phyloP scores from a whole-genome alignment of 1,284 basidiomycete species.

The Vanrija sp. region DNA sequence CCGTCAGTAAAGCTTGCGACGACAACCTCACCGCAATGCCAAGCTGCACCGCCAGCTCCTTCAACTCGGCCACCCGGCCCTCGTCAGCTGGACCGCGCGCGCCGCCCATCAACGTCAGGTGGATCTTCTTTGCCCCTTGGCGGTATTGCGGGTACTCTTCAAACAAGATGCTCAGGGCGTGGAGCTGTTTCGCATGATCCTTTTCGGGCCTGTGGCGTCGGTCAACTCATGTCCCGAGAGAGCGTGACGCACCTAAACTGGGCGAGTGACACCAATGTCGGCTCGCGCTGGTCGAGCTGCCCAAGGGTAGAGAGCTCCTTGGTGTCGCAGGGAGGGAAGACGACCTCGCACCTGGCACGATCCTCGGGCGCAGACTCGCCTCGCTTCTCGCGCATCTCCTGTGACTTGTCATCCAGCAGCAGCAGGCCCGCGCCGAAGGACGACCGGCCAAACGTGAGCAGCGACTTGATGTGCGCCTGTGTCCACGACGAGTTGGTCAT shows the following conservation, averaged over 20 bases:
- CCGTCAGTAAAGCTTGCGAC: neutral
- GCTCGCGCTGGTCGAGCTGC: constrained; percentile 59
- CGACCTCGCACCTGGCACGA: constrained; percentile 51
- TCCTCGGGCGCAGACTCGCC: constrained; percentile 17
- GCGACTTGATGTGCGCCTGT: constrained; percentile 70
- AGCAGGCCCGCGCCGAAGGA: constrained; percentile 30
- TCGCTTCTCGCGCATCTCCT: constrained; percentile 7
- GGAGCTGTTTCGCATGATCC: constrained; percentile 78
- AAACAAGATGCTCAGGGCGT: constrained; percentile 63
- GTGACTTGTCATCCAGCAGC: constrained; percentile 30
- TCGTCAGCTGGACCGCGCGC: constrained; percentile 73
- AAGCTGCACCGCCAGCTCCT: constrained; percentile 60
- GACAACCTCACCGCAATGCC: constrained; percentile 58
- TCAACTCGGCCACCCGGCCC: constrained; percentile 62
- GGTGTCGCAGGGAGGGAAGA: constrained; percentile 93
- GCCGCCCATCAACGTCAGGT: constrained; percentile 66
- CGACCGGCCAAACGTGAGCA: constrained; percentile 52
- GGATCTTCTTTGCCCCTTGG: constrained; percentile 21
- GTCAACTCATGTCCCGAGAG: neutral
- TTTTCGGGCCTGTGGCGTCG: constrained; percentile 68
- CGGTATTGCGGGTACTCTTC: constrained; percentile 57
- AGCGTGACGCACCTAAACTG: constrained; percentile 70
- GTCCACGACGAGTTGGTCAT: constrained; percentile 99
- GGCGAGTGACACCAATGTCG: constrained; percentile 77
- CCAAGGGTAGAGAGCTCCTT: constrained; percentile 61